These are phyloP conservation scores for Exophiala viscosa DNA, from an alignment of 2,329 filamentous ascomycete genomes.

Conservation along the genomic window DNA sequence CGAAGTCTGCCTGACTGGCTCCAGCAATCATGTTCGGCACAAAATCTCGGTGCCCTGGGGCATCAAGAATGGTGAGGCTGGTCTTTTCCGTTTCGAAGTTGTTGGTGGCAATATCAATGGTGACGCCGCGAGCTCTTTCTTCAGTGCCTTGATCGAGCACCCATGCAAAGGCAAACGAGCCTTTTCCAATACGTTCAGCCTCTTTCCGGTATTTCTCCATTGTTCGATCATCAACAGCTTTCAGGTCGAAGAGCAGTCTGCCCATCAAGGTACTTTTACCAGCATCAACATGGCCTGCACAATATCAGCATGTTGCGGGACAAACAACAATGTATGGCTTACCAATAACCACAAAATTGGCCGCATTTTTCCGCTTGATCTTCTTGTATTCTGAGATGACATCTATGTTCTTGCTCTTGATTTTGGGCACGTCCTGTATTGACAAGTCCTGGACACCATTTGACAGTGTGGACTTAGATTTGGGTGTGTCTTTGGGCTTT, in stretches of 20 bases:
- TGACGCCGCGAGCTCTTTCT: conserved; percentile 84
- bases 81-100: conserved; percentile 87
- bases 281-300: conserved; percentile 84
- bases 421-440: conserved; percentile 49
- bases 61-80: conserved; percentile 89
- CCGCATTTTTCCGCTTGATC: conserved; percentile 69
- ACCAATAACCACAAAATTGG: conserved; percentile 93
- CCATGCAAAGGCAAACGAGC: conserved; percentile 95
- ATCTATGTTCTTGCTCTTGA: conserved; percentile 74
- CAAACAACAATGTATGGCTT: conserved; percentile 33
- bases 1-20: conserved; percentile 92
- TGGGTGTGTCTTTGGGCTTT: conserved; percentile 36
- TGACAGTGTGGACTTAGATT: conserved; percentile 34
- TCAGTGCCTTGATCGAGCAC: conserved; percentile 90
- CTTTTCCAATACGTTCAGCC: conserved; percentile 86
- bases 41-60: conserved; percentile 91
- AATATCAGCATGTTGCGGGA: conserved; percentile 25
- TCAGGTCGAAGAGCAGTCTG: conserved; percentile 81
- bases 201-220: conserved; percentile 85
- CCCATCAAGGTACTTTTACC: conserved; percentile 98
- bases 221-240: conserved; percentile 81
- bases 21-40: conserved; percentile 99
- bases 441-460: conserved; percentile 48
- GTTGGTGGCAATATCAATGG: conserved; percentile 94
- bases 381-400: conserved; percentile 78